Percentiles rank a stretch among this genome's conserved stretches.
Evolutionary conservation across 208 protist genomes (phyloP).

Genomic region (Trypanosoma boissoni): DNA sequence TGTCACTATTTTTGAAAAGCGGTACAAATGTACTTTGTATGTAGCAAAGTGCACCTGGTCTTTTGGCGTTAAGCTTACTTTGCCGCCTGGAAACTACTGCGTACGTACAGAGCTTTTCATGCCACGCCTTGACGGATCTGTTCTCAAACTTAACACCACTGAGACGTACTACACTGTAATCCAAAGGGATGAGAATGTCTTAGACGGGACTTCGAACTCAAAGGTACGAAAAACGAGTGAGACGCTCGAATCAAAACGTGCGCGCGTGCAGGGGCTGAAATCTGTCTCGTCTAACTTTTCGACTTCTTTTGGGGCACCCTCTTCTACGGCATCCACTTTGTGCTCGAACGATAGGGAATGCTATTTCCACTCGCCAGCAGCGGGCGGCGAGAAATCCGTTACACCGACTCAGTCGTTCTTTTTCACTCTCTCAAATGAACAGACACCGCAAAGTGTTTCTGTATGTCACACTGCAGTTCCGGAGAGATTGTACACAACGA

Average conservation of each 20-base stretch:
- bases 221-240: neutral
- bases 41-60: constrained; percentile 4
- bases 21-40: neutral
- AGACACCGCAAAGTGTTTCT: too few species aligned
- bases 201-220: neutral
- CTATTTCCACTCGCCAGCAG: too few species aligned
- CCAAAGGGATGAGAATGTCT: neutral
- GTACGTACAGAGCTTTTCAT: constrained; percentile 7
- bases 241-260: neutral
- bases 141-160: neutral
- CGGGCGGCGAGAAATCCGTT: too few species aligned
- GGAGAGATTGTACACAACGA: too few species aligned
- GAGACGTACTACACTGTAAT: constrained; percentile 6
- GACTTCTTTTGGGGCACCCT: neutral
- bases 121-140: constrained; percentile 12
- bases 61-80: constrained; percentile 8
- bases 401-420: too few species aligned
- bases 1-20: constrained; percentile 10
- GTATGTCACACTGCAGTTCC: too few species aligned
- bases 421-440: too few species aligned
- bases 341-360: too few species aligned
- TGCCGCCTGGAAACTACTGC: constrained; percentile 13
- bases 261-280: neutral
- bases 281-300: neutral
- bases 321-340: neutral